Base-by-base conservation (phyloP, 352 stramenopile species). In the Globisporangium barbulae region DNA sequence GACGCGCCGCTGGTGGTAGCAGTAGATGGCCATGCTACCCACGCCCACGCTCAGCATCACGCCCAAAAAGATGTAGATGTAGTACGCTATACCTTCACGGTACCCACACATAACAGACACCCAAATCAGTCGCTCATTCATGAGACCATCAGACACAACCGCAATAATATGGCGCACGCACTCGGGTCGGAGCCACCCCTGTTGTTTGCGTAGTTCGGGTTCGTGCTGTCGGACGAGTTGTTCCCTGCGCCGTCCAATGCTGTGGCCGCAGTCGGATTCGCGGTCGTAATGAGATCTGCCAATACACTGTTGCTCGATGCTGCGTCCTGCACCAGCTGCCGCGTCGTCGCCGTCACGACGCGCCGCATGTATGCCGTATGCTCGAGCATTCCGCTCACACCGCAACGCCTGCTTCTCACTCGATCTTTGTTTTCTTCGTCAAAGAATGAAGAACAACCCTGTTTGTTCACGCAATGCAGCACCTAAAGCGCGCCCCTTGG, bases 11-110 rank as follows among this genome's bases (percentile, higher is more conserved):
- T 88, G 83, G 45, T 93, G 83, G 56, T 83, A 71, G 64, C 73
- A 91, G 59, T 94, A 94, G 1, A 83, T 59, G 21, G 84, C 45
- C 45, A 91, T 37, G 59, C 71, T 83, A 19, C 67, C 64, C 10
- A 73, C 48, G 21, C 60, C 75, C 39, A 92, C 62, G 3, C 53
- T 50, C 12, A 84, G n/a, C 70, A 93, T 78, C 57, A 80, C 73
- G 41, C 79, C 80, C 39, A 91, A 62, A 41, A 94, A 88, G 52
- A 91, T 77, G 61, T 91, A 94, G 21, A 94, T 69, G 64, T 91
- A 93, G 67, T 71, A 80, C 45, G 80, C 73, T 30, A 86, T 64
- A 42, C 64, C 78, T 83, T 15, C 17, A 31, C 39, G 19, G 21
- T 5, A 28, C 30, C 19, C 30, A 22, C 39, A 28, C 3, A 22